Evolutionary conservation across 345 rosid genomes (phyloP), one percentile per base, ranked within the genome.

Genomic region (Heritiera fomes): DNA sequence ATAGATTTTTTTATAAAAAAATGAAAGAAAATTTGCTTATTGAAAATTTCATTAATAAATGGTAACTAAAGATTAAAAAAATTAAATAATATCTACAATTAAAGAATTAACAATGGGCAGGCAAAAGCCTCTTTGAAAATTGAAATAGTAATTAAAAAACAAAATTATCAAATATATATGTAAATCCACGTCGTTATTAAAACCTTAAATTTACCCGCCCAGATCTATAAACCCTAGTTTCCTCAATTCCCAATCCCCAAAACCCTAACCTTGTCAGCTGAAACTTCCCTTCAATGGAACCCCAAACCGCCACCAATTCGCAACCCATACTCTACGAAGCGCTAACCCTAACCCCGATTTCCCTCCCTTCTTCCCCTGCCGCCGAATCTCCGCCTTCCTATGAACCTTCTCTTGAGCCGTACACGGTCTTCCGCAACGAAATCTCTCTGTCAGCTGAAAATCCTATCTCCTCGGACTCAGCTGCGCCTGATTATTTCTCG

Each of bases 341-440:
- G 38, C 38, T 34, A 34, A 34, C 38, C 82, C 56, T 69, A 46
- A 14, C 30, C 40, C 73, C 73, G 23, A 69, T 69, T 47, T 69
- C 55, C 41, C 38, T 34, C 3, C 97, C 83, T 88, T 6, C 78
- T 28, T 66, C 58, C 17, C 78, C 84, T 30, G 75, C 80, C 23
- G 18, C 83, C 8, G 78, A 75, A 13, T 71, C 86, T 46, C 79
- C 87, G 18, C 59, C 75, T 8, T 10, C 80, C 8, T 77, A 59
- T 52, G 67, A 81, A 30, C 78, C 76, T 34, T 77, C 75, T 58
- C 20, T 75, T 38, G 86, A 89, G 46, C 84, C 87, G 30, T 95
- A 89, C 78, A 81, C 90, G 9, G 93, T 95, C 45, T 86, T 85
- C 82, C 91, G 98, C 82, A 91, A 89, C 70, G 95, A 95, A 82